Percentiles rank a stretch among this genome's conserved stretches.
phyloP scores from a whole-genome alignment of 495 filamentous ascomycete species.

The Aspergillus bridgeri region DNA sequence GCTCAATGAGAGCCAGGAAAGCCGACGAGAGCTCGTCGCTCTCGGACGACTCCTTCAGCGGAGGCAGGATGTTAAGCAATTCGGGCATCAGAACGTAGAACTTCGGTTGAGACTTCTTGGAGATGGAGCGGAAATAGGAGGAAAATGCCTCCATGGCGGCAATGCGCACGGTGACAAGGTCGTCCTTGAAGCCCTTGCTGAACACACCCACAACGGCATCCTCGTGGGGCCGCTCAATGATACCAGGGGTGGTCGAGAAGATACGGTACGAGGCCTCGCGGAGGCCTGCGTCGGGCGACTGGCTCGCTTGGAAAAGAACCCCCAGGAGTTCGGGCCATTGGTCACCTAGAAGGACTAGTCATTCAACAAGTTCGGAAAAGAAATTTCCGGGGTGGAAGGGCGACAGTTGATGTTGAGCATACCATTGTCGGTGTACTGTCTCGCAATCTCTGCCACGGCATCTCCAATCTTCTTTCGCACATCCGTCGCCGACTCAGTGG shows the following conservation, averaged over 20 bases:
- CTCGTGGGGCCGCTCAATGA: conserved; percentile 95
- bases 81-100: conserved; percentile 84
- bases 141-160: conserved; percentile 96
- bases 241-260: conserved; percentile 89
- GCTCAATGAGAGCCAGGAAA: conserved; percentile 84
- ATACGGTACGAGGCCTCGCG: conserved; percentile 91
- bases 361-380: conserved; percentile 18
- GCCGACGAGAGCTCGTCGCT: conserved; percentile 87
- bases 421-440: conserved; percentile 92
- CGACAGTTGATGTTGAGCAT: conserved; percentile 28
- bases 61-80: conserved; percentile 87
- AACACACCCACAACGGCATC: conserved; percentile 81
- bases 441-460: conserved; percentile 89
- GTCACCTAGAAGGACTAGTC: conserved; percentile 56
- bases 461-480: conserved; percentile 96
- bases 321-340: conserved; percentile 89
- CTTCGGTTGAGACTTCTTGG: conserved; percentile 80
- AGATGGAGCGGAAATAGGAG: conserved; percentile 86
- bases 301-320: conserved; percentile 82
- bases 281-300: conserved; percentile 72
- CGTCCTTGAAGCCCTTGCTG: conserved; percentile 86
- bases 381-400: conserved; percentile 1
- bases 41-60: conserved; percentile 84
- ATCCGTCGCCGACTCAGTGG: conserved; percentile 61
- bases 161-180: conserved; percentile 74